Evolutionary conservation across 495 filamentous ascomycete species (phyloP), one percentile per base, ranked within the genome.

Genomic region (Cercophora sp.): DNA sequence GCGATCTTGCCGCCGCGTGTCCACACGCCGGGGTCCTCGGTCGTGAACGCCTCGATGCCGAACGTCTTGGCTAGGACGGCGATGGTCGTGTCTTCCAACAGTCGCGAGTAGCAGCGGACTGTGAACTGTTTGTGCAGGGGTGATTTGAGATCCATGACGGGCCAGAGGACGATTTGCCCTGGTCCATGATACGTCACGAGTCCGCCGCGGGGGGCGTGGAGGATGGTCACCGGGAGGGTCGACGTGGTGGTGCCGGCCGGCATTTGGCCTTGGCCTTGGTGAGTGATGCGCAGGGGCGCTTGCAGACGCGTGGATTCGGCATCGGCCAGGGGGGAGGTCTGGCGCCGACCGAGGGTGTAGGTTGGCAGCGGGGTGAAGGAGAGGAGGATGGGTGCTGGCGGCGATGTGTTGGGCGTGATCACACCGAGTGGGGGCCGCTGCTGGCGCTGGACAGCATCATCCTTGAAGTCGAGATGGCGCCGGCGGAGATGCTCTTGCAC

Each of bases 121-220:
- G 65, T 70, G 24, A 81, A 69, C 27, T 66, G 53, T 18, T 44
- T 34, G 60, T 76, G 68, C 18, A 55, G 27, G 1, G 58, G 50
- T 3, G 71, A 70, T 13, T 61, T 59, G 15, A 96, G 75, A 62
- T 95, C 88, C 18, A 93, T 68, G 32, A 97, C 82, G 11, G 92
- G 88, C 68, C 95, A 98, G 10, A 89, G 84, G 20, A 96, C 88
- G 53, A 92, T 70, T 65, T 98, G 93, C 0, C 93, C 93, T 0
- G 93, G 93, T 0, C 93, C 93, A 64, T 98, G 93, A 73, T 95
- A 98, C 4, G 93, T 97, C 0, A 87, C 91, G 52, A 93, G 87
- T 0, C 93, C 93, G 56, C 93, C 93, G 39, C 93, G 84, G 6
- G 85, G 79, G 5, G 89, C 85, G 48, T 83, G 76, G 32, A 81